These are phyloP conservation scores for Myriosclerotinia curreyana DNA, from an alignment of 2,329 filamentous ascomycete species.

Conservation along the genomic window DNA sequence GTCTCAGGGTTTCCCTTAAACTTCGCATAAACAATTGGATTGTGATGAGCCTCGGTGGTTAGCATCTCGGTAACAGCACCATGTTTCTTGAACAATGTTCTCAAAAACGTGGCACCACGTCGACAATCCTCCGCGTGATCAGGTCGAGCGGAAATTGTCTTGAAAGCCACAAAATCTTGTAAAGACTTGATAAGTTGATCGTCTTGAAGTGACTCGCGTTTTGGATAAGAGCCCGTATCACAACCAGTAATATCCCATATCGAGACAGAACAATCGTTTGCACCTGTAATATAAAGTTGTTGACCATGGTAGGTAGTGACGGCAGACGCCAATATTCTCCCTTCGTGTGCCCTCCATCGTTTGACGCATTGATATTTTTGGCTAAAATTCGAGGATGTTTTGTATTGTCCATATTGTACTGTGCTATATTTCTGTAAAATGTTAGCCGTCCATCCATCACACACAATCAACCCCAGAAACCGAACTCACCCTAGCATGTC, in stretches of 20 bases:
- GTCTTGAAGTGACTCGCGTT: conserved; percentile 40
- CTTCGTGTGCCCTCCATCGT: conserved; percentile 79
- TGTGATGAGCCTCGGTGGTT: conserved; percentile 71
- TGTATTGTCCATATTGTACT: conserved; percentile 59
- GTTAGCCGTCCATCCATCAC: background rate
- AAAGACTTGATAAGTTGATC: conserved; percentile 68
- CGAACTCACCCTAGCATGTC: conserved; percentile 70
- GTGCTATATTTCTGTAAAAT: conserved; percentile 60
- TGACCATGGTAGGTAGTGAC: conserved; percentile 66
- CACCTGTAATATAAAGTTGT: conserved; percentile 89
- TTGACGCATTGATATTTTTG: conserved; percentile 78
- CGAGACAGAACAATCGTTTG: conserved; percentile 84
- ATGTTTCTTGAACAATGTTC: conserved; percentile 85
- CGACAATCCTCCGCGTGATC: conserved; percentile 90
- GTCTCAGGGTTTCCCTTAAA: conserved; percentile 74
- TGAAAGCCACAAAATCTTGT: conserved; percentile 84
- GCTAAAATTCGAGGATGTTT: conserved; percentile 54
- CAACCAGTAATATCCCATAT: conserved; percentile 72
- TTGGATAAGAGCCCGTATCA: conserved; percentile 31
- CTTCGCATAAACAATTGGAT: conserved; percentile 89
- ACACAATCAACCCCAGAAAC: no score
- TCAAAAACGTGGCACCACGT: conserved; percentile 85
- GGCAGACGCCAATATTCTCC: conserved; percentile 82
- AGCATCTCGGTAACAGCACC: conserved; percentile 88
- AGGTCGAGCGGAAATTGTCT: conserved; percentile 82